Evolutionary conservation across 352 stramenopile species (phyloP).

Genomic region (Phytophthora ohioensis): DNA sequence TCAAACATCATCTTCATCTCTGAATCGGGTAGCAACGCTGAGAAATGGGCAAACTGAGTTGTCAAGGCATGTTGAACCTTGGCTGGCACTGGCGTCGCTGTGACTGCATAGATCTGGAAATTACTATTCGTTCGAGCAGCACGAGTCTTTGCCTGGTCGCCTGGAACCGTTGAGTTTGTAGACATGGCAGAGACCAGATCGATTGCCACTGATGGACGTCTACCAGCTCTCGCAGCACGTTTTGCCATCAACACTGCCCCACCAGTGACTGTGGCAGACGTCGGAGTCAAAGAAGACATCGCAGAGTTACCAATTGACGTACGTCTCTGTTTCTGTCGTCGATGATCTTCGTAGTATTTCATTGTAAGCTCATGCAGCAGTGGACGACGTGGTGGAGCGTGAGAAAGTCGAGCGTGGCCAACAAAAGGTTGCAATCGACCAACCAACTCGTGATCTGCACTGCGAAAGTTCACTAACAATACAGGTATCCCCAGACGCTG

Average conservation of each 20-base stretch:
- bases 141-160: background rate
- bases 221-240: constrained; percentile 15
- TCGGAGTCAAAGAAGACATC: constrained; percentile 20
- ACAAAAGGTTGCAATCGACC: constrained; percentile 34
- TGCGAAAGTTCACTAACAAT: constrained; percentile 52
- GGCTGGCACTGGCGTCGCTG: constrained; percentile 19
- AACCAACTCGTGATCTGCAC: constrained; percentile 19
- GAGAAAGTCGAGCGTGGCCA: constrained; percentile 12
- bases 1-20: constrained; percentile 20
- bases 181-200: constrained; percentile 13
- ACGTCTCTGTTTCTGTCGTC: constrained; percentile 24
- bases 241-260: constrained; percentile 4
- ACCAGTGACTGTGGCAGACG: background rate
- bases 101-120: constrained; percentile 65
- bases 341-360: constrained; percentile 35
- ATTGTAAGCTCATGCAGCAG: constrained; percentile 31
- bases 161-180: background rate
- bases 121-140: constrained; percentile 3
- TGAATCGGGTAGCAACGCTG: constrained; percentile 12
- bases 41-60: constrained; percentile 41
- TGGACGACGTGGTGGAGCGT: constrained; percentile 23
- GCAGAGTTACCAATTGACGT: constrained; percentile 19
- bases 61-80: constrained; percentile 27
- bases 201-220: background rate
- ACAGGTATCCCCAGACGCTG: constrained; percentile 37